Evolutionary conservation across 257 asterid species (phyloP).

Genomic region (Haberlea rhodopensis): DNA sequence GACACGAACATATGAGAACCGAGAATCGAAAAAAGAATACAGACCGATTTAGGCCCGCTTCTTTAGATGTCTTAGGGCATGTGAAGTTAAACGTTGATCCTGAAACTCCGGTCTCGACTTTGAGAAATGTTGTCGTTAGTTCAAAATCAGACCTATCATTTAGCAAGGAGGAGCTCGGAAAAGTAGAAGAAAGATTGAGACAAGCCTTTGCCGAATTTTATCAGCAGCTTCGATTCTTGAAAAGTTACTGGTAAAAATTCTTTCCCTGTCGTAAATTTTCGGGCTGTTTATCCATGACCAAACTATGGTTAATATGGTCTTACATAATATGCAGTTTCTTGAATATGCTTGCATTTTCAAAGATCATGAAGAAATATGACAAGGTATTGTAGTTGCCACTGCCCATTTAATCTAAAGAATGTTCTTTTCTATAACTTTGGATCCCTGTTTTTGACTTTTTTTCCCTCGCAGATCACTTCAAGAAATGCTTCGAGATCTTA

Average conservation of each 20-base stretch:
- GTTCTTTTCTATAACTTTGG: not conserved
- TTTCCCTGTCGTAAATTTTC: not conserved
- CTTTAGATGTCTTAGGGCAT: conserved; percentile 55
- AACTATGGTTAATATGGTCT: conserved; percentile 19
- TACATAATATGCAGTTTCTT: conserved; percentile 50
- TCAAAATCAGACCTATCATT: conserved; percentile 44
- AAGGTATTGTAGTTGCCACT: conserved; percentile 47
- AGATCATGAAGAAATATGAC: conserved; percentile 88
- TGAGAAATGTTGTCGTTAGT: conserved; percentile 41
- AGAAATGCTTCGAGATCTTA: conserved; percentile 76
- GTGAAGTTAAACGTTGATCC: conserved; percentile 66
- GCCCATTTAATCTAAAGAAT: conserved; percentile 10
- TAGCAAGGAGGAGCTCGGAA: conserved; percentile 57
- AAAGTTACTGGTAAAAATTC: conserved; percentile 53
- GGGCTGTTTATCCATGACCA: not conserved
- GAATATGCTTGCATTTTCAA: conserved; percentile 77
- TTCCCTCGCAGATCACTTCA: conserved; percentile 59
- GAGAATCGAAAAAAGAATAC: conserved; percentile 9
- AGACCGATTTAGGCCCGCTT: conserved; percentile 36
- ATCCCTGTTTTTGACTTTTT: not conserved
- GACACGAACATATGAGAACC: conserved; percentile 14
- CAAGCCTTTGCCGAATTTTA: conserved; percentile 63
- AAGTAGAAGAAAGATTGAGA: conserved; percentile 56
- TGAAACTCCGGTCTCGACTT: conserved; percentile 62
- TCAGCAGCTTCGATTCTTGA: conserved; percentile 61